Evolutionary conservation across 176 grass and related monocot species (phyloP).

Genomic region (Juncus inflexus): DNA sequence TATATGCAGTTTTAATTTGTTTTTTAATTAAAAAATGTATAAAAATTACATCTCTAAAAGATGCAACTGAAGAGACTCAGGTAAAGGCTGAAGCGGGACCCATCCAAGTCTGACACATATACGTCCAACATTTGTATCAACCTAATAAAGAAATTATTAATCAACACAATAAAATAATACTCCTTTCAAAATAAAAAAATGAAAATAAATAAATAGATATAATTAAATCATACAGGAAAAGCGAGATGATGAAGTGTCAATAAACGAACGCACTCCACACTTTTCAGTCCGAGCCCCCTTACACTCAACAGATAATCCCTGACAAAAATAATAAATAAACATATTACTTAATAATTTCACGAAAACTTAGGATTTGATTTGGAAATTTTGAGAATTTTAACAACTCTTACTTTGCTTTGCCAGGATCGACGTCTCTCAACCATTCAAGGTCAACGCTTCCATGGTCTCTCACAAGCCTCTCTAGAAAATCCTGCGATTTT

Average conservation of each 20-base stretch:
- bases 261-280: conserved; percentile 77
- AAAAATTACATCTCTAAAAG: conserved; percentile 65
- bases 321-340: conserved; percentile 19
- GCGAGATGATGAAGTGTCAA: conserved; percentile 84
- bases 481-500: conserved; percentile 53
- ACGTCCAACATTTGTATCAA: conserved; percentile 89
- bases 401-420: conserved; percentile 73
- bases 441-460: conserved; percentile 82
- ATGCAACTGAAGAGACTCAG: conserved; percentile 80
- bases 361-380: conserved; percentile 6
- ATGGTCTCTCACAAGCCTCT: conserved; percentile 60
- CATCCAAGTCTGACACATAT: conserved; percentile 95
- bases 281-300: conserved; percentile 85
- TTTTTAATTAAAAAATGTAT: conserved; percentile 3
- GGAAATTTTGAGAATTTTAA: conserved; percentile 6
- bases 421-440: conserved; percentile 62
- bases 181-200: neutral
- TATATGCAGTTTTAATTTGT: neutral
- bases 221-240: conserved; percentile 55
- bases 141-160: conserved; percentile 40
- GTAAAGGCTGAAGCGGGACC: conserved; percentile 86
- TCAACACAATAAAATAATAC: conserved; percentile 19
- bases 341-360: conserved; percentile 12
- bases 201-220: neutral
- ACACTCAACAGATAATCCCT: conserved; percentile 91